phyloP scores from a whole-genome alignment of 2,329 filamentous ascomycete species.

The Rasamsonia emersonii region DNA sequence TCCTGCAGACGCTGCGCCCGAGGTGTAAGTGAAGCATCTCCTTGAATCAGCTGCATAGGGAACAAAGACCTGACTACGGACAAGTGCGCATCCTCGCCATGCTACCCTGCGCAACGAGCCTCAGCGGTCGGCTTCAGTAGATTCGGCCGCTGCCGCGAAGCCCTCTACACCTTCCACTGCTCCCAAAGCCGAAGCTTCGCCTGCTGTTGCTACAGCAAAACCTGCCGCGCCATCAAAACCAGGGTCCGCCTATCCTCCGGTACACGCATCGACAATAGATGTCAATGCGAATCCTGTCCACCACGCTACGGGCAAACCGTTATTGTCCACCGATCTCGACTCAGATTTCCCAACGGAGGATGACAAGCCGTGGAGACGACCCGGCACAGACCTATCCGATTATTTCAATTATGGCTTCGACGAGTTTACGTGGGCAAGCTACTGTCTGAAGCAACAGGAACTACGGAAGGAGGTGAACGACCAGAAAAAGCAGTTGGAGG shows the following conservation, averaged over 20 bases:
- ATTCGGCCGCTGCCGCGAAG: conserved; percentile 21
- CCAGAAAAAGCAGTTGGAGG: conserved; percentile 63
- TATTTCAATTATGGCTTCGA: conserved; percentile 99
- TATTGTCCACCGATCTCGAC: conserved; percentile 71
- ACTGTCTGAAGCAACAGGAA: conserved; percentile 78
- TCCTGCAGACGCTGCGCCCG: conserved; percentile 32
- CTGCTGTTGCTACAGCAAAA: conserved; percentile 23
- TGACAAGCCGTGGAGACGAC: conserved; percentile 90
- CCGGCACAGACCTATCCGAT: conserved; percentile 87
- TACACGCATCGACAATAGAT: conserved; percentile 71
- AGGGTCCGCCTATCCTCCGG: conserved; percentile 57
- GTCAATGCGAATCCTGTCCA: conserved; percentile 76
- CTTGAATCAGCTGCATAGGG: conserved; percentile 10
- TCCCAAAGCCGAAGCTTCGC: conserved; percentile 24
- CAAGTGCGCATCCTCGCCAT: conserved; percentile 33
- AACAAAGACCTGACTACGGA: conserved; percentile 12
- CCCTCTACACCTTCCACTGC: conserved; percentile 26
- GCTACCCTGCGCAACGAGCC: conserved; percentile 26
- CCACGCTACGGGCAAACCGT: conserved; percentile 65
- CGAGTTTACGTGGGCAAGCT: conserved; percentile 95
- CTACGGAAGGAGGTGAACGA: conserved; percentile 68
- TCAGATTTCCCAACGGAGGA: conserved; percentile 60
- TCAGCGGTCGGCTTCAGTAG: conserved; percentile 25
- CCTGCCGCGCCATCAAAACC: conserved; percentile 39
- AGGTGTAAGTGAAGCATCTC: conserved; percentile 22